These are phyloP conservation scores for Saturnispora sanitii DNA, from an alignment of 805 yeast genomes.

Conservation along the genomic window DNA sequence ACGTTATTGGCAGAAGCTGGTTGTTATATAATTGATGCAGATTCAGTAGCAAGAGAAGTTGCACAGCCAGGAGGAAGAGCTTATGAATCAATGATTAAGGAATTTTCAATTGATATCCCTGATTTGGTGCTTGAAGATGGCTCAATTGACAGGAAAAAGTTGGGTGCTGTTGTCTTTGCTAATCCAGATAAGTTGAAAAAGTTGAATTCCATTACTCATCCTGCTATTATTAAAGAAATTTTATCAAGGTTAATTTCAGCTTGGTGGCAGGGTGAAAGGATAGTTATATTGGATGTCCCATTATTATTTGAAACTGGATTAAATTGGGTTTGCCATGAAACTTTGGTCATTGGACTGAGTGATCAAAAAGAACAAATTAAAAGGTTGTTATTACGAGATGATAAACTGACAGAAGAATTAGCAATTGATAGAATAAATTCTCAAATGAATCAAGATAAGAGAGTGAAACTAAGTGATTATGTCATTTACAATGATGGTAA, in stretches of 20 bases:
- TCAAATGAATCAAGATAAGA: conserved; percentile 60
- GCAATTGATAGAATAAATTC: conserved; percentile 62
- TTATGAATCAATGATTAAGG: conserved; percentile 49
- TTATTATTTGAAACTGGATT: conserved; percentile 73
- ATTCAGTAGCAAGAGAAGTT: conserved; percentile 73
- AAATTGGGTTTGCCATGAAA: conserved; percentile 59
- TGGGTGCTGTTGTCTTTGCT: conserved; percentile 68
- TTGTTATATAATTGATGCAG: conserved; percentile 77
- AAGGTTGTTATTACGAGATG: conserved; percentile 59
- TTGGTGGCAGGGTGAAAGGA: conserved; percentile 46
- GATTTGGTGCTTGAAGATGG: conserved; percentile 35
- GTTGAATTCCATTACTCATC: conserved; percentile 76
- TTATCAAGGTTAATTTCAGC: conserved; percentile 41
- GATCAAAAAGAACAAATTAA: conserved; percentile 45
- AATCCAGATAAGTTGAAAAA: conserved; percentile 45
- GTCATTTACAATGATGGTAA: conserved; percentile 54
- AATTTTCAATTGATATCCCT: conserved; percentile 42
- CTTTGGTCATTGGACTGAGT: conserved; percentile 58
- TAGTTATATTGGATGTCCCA: conserved; percentile 85
- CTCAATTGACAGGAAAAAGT: conserved; percentile 56
- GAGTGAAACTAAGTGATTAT: conserved; percentile 50
- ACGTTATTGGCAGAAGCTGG: conserved; percentile 37
- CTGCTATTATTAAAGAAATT: conserved; percentile 69
- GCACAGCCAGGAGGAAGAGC: conserved; percentile 75
- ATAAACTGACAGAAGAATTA: conserved; percentile 53